These are phyloP conservation scores for Samsoniella hepiali DNA, from an alignment of 2,329 filamentous ascomycete genomes.

Conservation along the genomic window DNA sequence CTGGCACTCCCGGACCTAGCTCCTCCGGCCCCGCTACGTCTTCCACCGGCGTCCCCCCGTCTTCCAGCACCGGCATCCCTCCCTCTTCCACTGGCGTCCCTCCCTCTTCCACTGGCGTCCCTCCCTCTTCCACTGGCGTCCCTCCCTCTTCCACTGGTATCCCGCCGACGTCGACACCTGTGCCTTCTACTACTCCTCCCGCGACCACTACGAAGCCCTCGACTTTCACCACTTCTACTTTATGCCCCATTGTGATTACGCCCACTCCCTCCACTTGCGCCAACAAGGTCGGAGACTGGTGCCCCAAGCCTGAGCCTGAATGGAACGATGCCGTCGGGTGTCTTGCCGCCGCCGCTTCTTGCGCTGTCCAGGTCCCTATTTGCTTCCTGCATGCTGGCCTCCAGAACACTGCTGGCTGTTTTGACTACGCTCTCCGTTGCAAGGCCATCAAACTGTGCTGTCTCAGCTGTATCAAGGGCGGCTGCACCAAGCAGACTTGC, in stretches of 20 bases:
- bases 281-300: constrained; percentile 14
- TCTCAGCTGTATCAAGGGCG: neutral
- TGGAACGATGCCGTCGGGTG: constrained; percentile 3
- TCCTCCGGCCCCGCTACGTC: neutral
- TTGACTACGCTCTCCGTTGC: constrained; percentile 10
- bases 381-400: constrained; percentile 14
- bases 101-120: neutral
- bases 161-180: neutral
- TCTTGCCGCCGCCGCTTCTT: constrained; percentile 1
- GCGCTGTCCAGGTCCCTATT: neutral
- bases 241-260: constrained; percentile 9
- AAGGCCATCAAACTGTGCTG: constrained; percentile 13
- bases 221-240: constrained; percentile 11
- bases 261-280: neutral
- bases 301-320: constrained; percentile 4
- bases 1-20: neutral
- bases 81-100: neutral
- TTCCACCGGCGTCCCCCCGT: neutral
- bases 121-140: neutral
- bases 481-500: constrained; percentile 16
- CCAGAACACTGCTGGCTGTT: neutral
- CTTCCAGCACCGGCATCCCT: neutral
- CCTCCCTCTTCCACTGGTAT: neutral
- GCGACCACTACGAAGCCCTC: constrained; percentile 9
- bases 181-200: neutral